Base-by-base conservation (phyloP, 768 basidiomycete genomes). In the Boletus eberwhitei region DNA sequence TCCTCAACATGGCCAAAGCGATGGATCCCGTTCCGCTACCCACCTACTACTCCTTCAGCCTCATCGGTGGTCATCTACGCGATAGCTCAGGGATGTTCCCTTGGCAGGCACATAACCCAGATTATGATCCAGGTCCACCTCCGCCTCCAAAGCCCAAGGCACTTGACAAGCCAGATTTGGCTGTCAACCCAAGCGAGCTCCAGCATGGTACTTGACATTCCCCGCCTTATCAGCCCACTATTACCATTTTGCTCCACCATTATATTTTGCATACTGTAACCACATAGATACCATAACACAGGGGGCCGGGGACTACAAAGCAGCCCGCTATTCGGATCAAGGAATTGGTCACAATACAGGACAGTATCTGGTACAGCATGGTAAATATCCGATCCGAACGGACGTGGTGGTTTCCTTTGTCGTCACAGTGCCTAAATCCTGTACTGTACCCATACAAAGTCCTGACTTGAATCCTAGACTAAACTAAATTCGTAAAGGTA, bases 41-140 rank as follows among this genome's bases (percentile, higher is more conserved):
- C 22, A 62, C 63, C 9, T 88, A 74, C 61, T 90, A 83, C 65
- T 76, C 77, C 9, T 89, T 90, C 63, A 77, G 84, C 60, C 59
- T 74, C 36, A 61, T 83, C 38, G 59, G 65, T 42, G 86, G 86
- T 7, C 59, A 59, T 16, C 69, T 82, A 42, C 74, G 73, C 53
- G 75, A 83, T 37, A 71, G 74, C 29, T 36, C 48, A 21, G 67
- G 71, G 8, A 31, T 58, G 21, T 35, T 35, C 49, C 64, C 64
- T 13, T 90, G 88, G 88, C 62, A 65, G 26, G 72, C 84, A 4
- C 65, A 71, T 52, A 90, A 89, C 60, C 86, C 88, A 2, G 64
- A 76, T 46, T 90, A 90, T 65, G 86, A 90, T 68, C 84, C 87
- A 35, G 88, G 87, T 1, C 86, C 85, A 8, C 81, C 77, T 0